These are phyloP conservation scores for Dryas integrifolia DNA, from an alignment of 331 rosid genomes.

Conservation along the genomic window DNA sequence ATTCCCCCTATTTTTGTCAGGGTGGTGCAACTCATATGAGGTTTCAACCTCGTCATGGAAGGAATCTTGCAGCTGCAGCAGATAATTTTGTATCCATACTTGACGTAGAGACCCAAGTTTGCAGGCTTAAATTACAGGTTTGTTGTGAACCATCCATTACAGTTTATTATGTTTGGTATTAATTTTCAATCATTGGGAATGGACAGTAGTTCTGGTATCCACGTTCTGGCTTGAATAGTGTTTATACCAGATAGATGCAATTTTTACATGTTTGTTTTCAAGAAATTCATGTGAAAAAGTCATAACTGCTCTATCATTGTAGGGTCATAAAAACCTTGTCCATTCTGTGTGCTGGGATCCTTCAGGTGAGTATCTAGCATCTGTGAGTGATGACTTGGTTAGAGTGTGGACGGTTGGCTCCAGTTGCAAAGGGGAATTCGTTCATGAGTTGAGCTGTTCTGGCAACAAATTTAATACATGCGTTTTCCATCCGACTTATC, in stretches of 20 bases:
- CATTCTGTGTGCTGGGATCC: conserved; percentile 71
- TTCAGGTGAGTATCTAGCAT: conserved; percentile 65
- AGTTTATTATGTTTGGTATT: not conserved
- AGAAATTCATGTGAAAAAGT: no score
- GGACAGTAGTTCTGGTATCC: not conserved
- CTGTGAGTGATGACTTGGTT: conserved; percentile 63
- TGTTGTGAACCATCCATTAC: not conserved
- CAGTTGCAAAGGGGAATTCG: conserved; percentile 43
- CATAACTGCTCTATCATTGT: not conserved
- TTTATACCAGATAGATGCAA: no score
- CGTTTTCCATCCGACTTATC: conserved; percentile 63
- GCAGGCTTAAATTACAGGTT: conserved; percentile 58
- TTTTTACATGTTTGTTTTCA: no score
- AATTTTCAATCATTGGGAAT: not conserved
- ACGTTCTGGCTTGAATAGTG: not conserved
- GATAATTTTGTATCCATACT: conserved; percentile 58
- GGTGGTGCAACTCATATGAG: conserved; percentile 74
- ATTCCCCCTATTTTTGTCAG: conserved; percentile 38
- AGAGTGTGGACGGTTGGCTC: conserved; percentile 61
- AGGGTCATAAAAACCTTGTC: conserved; percentile 66
- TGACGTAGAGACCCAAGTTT: conserved; percentile 56
- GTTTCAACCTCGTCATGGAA: conserved; percentile 75
- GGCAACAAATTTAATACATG: conserved; percentile 51
- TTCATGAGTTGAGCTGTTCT: conserved; percentile 42
- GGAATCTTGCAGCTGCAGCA: conserved; percentile 64